These are phyloP conservation scores for Plantago major DNA, from an alignment of 257 asterid species.

Conservation along the genomic window DNA sequence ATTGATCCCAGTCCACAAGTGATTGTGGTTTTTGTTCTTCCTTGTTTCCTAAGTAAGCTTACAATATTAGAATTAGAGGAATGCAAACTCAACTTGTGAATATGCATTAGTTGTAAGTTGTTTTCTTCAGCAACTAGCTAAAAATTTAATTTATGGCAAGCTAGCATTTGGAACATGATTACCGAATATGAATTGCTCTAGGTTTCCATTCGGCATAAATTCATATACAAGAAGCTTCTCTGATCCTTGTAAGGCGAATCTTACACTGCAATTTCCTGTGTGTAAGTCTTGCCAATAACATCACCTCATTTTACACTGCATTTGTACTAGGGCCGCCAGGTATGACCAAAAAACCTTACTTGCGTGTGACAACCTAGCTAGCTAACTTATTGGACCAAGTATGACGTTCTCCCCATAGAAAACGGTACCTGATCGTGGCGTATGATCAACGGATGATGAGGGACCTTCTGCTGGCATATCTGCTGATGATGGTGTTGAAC, in stretches of 20 bases:
- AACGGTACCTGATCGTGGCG: too few species aligned
- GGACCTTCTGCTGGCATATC: neutral
- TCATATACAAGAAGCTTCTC: constrained; percentile 12
- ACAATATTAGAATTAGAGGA: too few species aligned
- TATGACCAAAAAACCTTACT: too few species aligned
- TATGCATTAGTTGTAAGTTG: too few species aligned
- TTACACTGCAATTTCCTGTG: constrained; percentile 8
- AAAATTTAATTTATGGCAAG: too few species aligned
- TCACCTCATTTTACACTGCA: constrained; percentile 6
- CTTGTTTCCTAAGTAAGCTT: neutral
- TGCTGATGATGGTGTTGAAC: too few species aligned
- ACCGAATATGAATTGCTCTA: constrained; percentile 34
- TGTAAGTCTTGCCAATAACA: constrained; percentile 2
- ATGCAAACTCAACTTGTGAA: too few species aligned
- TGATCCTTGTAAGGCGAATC: neutral
- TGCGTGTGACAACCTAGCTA: too few species aligned
- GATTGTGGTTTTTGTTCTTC: neutral
- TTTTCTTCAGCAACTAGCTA: too few species aligned
- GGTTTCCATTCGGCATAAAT: constrained; percentile 20
- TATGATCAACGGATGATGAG: neutral
- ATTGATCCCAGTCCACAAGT: constrained; percentile 34
- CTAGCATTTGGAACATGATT: neutral
- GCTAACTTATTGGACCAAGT: too few species aligned
- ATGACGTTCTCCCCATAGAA: too few species aligned
- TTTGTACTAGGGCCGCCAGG: too few species aligned